phyloP scores from a whole-genome alignment of 2,329 filamentous ascomycete species.

The Stemphylium beticola region DNA sequence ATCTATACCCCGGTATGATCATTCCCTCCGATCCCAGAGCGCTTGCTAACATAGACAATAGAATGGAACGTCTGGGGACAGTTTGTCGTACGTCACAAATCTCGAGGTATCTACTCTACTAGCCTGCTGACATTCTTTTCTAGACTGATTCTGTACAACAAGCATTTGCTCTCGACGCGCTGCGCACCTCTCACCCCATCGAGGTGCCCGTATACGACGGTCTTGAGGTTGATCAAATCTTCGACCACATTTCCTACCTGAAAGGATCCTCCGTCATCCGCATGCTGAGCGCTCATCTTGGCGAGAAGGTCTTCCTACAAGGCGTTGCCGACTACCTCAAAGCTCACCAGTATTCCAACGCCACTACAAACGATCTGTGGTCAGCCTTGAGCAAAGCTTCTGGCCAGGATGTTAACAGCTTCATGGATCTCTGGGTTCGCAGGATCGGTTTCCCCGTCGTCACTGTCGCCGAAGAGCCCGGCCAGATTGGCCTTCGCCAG shows the following conservation, averaged over 20 bases:
- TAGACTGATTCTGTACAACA: conserved; percentile 89
- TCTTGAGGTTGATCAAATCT: conserved; percentile 96
- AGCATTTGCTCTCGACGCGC: conserved; percentile 86
- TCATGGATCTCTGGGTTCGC: conserved; percentile 95
- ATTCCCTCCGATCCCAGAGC: background rate
- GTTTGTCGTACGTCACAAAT: conserved; percentile 74
- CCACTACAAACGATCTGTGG: conserved; percentile 92
- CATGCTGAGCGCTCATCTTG: conserved; percentile 92
- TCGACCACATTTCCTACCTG: conserved; percentile 94
- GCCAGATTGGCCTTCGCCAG: conserved; percentile 82
- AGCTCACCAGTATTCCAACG: conserved; percentile 85
- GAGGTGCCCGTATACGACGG: conserved; percentile 94
- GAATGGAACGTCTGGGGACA: conserved; percentile 98
- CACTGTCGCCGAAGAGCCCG: conserved; percentile 81
- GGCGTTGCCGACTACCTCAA: conserved; percentile 91
- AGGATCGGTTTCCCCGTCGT: conserved; percentile 95
- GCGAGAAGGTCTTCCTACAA: conserved; percentile 84
- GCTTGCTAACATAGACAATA: conserved; percentile 33
- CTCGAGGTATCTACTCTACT: conserved; percentile 57
- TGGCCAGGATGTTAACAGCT: conserved; percentile 79
- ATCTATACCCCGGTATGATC: conserved; percentile 75
- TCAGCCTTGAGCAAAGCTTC: conserved; percentile 84
- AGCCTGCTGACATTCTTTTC: conserved; percentile 47
- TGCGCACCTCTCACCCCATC: conserved; percentile 92
- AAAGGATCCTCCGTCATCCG: conserved; percentile 97